Evolutionary conservation across 129 eudicot species (phyloP), one percentile per base, ranked within the genome.

Genomic region (Lactuca sativa): DNA sequence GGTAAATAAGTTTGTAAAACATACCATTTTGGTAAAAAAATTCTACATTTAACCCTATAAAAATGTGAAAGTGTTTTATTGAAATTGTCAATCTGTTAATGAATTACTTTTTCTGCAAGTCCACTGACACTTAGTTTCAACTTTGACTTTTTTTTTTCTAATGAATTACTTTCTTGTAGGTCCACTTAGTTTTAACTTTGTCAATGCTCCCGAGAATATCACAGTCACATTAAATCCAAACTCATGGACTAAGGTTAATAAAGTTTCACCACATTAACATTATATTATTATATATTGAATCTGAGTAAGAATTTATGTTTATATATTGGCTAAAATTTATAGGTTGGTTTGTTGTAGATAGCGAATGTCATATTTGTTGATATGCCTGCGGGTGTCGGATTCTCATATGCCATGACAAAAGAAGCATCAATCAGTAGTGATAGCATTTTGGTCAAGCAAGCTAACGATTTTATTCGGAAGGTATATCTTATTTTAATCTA

Each of bases 181-280:
- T 38, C 87, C 87, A 3, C 69, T 83, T n/a, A 58, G 73, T 44
- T 83, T 83, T 68, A 65, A 78, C 58, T 70, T 70, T 38, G 74
- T 49, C 55, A 66, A 74, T 67, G 71, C 73, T 25, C 74, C 76
- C 0, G 79, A 70, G 38, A 75, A 64, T 48, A 31, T 82, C 41
- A 83, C 65, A 30, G n/a, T 83, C 11, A 21, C 49, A 8, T 33
- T 59, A 21, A 69, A 70, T 54, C 82, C 81, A 67, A 61, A 80
- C 70, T 76, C 88, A 7, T 83, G 88, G 88, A 80, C 85, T 44
- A 76, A 83, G 82, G 87, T 83, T 10, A 37, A 58, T 67, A 25
- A 25, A 25, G 51, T 11, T 4, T 25, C 30, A 25, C 30, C 2
- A 25, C 30, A 25, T 25, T 25, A 2, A 1, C 30, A 25, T 25